Percentiles rank a stretch among this genome's conserved stretches.
phyloP scores from a whole-genome alignment of 192 early-diverging fungal genomes.

The Rhizoclosmatium sp. region DNA sequence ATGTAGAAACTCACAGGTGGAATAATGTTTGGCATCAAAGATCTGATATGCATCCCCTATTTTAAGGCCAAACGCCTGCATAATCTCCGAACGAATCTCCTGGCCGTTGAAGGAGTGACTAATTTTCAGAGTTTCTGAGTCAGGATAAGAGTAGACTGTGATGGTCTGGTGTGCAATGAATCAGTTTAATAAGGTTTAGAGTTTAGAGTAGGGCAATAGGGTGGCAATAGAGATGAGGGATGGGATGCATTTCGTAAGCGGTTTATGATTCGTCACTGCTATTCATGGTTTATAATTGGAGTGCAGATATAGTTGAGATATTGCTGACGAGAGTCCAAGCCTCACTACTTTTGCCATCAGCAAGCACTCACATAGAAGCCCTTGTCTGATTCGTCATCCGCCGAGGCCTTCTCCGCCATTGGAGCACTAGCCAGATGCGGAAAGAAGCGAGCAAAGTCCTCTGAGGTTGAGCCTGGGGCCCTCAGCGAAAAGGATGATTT shows the following conservation, averaged over 20 bases:
- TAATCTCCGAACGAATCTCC: conserved; percentile 16
- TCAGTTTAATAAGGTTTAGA: neutral
- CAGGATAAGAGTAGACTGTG: conserved; percentile 13
- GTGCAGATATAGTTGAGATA: too few species aligned
- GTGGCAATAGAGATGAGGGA: too few species aligned
- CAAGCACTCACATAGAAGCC: neutral
- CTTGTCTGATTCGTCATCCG: neutral
- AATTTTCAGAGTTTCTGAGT: neutral
- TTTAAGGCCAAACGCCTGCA: neutral
- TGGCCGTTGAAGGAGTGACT: neutral
- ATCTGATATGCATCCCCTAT: too few species aligned
- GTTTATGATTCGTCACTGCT: too few species aligned
- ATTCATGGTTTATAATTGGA: too few species aligned
- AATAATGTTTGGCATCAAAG: neutral
- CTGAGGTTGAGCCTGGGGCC: neutral
- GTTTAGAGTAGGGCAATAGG: neutral
- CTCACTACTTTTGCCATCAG: neutral
- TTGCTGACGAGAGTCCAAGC: neutral
- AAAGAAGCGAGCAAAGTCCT: conserved; percentile 11
- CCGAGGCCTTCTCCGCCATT: neutral
- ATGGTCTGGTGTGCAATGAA: neutral
- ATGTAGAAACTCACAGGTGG: too few species aligned
- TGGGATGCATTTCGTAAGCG: too few species aligned
- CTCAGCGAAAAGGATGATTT: too few species aligned
- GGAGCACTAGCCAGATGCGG: neutral